These are phyloP conservation scores for Phlebiopsis gigantea DNA, from an alignment of 768 basidiomycete species.

Conservation along the genomic window DNA sequence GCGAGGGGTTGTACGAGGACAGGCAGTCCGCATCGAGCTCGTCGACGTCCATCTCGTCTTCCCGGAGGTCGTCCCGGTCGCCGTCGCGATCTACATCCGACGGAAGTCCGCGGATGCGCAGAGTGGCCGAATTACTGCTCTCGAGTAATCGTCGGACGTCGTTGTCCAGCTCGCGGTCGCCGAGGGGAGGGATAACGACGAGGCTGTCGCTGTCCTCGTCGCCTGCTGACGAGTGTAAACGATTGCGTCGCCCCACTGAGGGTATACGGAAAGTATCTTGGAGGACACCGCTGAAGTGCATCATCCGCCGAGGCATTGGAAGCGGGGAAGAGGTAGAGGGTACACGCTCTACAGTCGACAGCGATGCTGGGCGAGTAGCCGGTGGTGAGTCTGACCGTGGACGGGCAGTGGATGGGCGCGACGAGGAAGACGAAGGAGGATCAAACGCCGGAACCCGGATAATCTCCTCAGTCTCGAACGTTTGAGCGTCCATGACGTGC, in stretches of 20 bases:
- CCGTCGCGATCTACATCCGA: constrained; percentile 17
- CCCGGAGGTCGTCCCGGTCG: constrained; percentile 29
- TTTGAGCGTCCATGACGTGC: constrained; percentile 83
- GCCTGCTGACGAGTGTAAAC: constrained; percentile 16
- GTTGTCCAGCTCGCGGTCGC: constrained; percentile 49
- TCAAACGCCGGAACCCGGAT: constrained; percentile 48
- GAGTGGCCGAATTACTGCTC: constrained; percentile 34
- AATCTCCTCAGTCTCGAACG: constrained; percentile 74
- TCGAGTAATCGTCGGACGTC: constrained; percentile 53
- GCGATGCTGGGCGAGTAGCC: constrained; percentile 5
- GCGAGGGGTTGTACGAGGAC: constrained; percentile 42
- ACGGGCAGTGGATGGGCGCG: constrained; percentile 5
- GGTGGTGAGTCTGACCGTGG: constrained; percentile 13
- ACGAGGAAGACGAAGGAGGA: not conserved
- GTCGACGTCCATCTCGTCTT: constrained; percentile 41
- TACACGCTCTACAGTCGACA: constrained; percentile 1
- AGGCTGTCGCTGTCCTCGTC: constrained; percentile 43
- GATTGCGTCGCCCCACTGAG: constrained; percentile 8
- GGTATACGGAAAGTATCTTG: constrained; percentile 52
- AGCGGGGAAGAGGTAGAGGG: not conserved
- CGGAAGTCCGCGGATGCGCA: constrained; percentile 22
- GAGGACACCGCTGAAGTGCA: constrained; percentile 32
- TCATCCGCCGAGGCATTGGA: constrained; percentile 18
- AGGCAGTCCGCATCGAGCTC: constrained; percentile 49
- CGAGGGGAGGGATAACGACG: constrained; percentile 50